Base-by-base conservation (phyloP, 83 land plant genomes). In the Thuja plicata region DNA sequence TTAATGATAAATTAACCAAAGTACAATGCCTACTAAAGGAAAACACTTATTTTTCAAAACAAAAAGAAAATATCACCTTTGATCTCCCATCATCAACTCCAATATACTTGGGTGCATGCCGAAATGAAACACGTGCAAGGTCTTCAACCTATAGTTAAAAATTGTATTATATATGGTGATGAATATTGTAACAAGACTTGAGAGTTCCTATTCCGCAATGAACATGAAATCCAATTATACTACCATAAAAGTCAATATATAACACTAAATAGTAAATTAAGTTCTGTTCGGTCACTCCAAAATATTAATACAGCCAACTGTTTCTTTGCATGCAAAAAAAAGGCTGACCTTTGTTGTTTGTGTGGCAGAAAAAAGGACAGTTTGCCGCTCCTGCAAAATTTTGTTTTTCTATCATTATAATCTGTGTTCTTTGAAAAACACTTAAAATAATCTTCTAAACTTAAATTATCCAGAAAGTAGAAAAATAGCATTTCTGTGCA, bases 311-410 rank as follows among this genome's bases (percentile, higher is more conserved):
- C 15, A 82, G 50, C 60, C 10, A 80, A 48, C 87, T 40, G 41
- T 41, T 74, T 46, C n/a, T 85, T 12, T 78, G 57, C 35, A 48
- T n/a, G n/a, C 32, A 45, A 40, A 85, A 37, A 21, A 87, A 45
- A 73, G 10, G 84, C 88, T 85, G 66, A 97, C 98, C 98, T 98
- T 96, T 73, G 98, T 93, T 27, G 98, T 97, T 87, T 97, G 99
- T 41, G 99, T 98, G 43, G 99, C 99, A 84, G 99, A 96, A 88
- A 97, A 98, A 79, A 98, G 97, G 79, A 93, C 96, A 13, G 99
- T 98, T 91, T 98, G 97, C 89, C 99, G 93, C 45, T 94, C 94
- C 96, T 97, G 95, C 90, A 91, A 3, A 87, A 16, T 24, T 40
- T 32, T 17, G 87, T 52, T 54, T 37, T 45, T 30, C n/a, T 16